phyloP scores from a whole-genome alignment of 306 rosid species.

The Casuarina cunninghamiana region DNA sequence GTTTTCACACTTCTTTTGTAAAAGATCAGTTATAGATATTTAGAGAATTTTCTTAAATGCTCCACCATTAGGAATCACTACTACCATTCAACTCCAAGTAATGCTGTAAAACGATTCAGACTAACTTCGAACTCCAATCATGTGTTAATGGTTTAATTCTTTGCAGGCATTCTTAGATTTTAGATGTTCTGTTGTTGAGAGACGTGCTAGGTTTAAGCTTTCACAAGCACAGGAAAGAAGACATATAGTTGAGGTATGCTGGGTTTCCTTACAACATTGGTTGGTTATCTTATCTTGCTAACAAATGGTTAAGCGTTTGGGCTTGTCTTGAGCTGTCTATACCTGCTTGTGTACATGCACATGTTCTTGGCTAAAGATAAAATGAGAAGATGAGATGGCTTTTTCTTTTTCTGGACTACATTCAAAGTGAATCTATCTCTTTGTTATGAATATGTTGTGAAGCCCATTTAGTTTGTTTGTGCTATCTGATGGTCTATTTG shows the following conservation, averaged over 20 bases:
- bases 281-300: background rate
- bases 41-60: background rate
- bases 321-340: background rate
- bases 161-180: conserved; percentile 84
- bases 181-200: conserved; percentile 87
- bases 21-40: background rate
- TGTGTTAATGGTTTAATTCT: background rate
- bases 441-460: background rate
- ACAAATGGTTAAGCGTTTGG: background rate
- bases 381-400: background rate
- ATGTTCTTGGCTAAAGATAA: background rate
- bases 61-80: background rate
- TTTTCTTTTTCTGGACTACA: conserved; percentile 2
- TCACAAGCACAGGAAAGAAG: conserved; percentile 77
- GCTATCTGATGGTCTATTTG: background rate
- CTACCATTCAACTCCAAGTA: background rate
- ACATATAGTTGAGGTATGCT: conserved; percentile 83
- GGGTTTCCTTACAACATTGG: background rate
- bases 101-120: background rate
- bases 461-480: background rate
- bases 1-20: background rate
- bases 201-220: conserved; percentile 87
- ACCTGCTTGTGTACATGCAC: background rate
- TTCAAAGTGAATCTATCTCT: conserved; percentile 7
- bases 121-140: background rate